These are phyloP conservation scores for Saturnispora hagleri DNA, from an alignment of 805 yeast species.

Conservation along the genomic window DNA sequence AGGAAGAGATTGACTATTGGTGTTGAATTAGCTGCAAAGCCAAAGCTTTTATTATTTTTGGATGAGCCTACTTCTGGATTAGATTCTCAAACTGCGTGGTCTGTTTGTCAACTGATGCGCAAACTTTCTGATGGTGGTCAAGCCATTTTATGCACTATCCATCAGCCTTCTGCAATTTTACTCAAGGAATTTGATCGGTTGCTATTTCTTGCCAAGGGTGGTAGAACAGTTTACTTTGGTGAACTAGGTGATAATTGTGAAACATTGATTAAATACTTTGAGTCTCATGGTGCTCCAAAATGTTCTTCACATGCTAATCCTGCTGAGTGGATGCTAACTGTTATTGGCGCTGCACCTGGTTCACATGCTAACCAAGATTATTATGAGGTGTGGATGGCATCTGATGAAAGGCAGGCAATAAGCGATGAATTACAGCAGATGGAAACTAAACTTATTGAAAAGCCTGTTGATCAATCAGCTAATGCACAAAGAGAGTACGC, in stretches of 20 bases:
- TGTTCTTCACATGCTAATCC: conserved; percentile 71
- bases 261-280: conserved; percentile 57
- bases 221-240: conserved; percentile 69
- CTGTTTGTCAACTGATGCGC: conserved; percentile 45
- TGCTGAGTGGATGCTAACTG: conserved; percentile 89
- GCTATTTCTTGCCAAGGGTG: conserved; percentile 61
- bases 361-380: conserved; percentile 65
- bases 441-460: conserved; percentile 46
- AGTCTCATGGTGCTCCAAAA: conserved; percentile 50
- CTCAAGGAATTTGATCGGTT: conserved; percentile 72
- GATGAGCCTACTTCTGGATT: conserved; percentile 58
- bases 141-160: conserved; percentile 61
- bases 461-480: conserved; percentile 26
- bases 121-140: conserved; percentile 45
- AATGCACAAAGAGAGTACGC: conserved; percentile 39
- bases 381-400: conserved; percentile 67
- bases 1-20: conserved; percentile 47
- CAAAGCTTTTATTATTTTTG: conserved; percentile 42
- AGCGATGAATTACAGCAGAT: conserved; percentile 50
- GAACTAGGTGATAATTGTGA: conserved; percentile 51
- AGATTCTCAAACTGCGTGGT: conserved; percentile 54
- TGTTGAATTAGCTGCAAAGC: conserved; percentile 48
- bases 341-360: conserved; percentile 78
- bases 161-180: conserved; percentile 77
- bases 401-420: conserved; percentile 51